Base-by-base conservation (phyloP, 2,329 filamentous ascomycete genomes). In the Zasmidium citrigriseum region DNA sequence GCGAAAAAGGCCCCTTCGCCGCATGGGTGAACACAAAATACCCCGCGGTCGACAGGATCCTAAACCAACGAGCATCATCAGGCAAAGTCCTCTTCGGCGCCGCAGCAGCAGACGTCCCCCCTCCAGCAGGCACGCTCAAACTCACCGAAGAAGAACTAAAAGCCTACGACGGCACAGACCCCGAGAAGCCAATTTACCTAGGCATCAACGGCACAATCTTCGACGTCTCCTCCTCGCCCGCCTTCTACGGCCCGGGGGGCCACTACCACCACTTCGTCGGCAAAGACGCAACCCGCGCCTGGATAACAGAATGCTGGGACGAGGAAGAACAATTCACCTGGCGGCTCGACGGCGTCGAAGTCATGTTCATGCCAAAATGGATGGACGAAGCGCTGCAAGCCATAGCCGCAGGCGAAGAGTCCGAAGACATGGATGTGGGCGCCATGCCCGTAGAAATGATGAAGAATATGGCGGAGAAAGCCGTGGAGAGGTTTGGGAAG, bases 301-400 rank as follows among this genome's bases (percentile, higher is more conserved):
- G 67, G 67, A 59, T 72, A 2, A 70, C 69, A 11, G 68, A 68
- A 52, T 72, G 69, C 63, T 72, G 69, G 66, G 69, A 68, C 46
- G 57, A 60, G 7, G 49, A 59, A 9, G 67, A 66, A 24, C 67
- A 72, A 47, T 66, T 70, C 27, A 67, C 65, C 1, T 63, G 59
- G 59, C 54, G 64, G n/a, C 52, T 70, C 54, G 62, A 68, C 27
- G 67, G 64, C 47, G 55, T 71, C 2, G 56, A 69, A 14, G 61
- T 60, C 44, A 67, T 70, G 63, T 71, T 68, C 64, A 57, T 60
- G 54, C 68, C 68, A 3, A 64, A 64, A 23, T 71, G 62, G 55
- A 55, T 71, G 29, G 68, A 70, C 59, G 69, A 70, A 55, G 55
- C 64, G 46, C 56, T 70, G 20, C 52, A 60, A 27, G 56, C 58